Evolutionary conservation across 1,139 yeast species (phyloP).

Genomic region (Magnusiomyces suaveolens): DNA sequence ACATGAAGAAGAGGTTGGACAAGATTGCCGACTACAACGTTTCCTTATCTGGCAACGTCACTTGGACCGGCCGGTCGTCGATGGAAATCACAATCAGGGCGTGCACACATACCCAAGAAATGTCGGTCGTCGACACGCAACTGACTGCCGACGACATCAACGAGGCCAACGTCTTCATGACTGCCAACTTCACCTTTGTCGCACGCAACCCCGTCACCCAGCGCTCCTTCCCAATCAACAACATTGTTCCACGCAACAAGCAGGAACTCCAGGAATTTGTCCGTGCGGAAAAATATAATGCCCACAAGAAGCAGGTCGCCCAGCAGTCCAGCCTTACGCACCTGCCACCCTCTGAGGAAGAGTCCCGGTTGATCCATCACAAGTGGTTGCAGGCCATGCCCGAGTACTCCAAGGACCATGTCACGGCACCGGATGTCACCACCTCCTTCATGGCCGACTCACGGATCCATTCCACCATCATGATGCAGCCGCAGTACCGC

Average conservation of each 20-base stretch:
- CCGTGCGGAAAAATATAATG: slow-evolving; percentile 82
- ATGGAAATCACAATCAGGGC: slow-evolving; percentile 94
- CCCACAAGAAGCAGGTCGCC: slow-evolving; percentile 71
- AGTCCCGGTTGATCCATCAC: slow-evolving; percentile 62
- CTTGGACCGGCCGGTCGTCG: slow-evolving; percentile 90
- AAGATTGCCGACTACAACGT: slow-evolving; percentile 68
- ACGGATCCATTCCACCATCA: slow-evolving; percentile 57
- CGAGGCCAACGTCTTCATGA: slow-evolving; percentile 51
- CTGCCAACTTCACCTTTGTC: slow-evolving; percentile 93
- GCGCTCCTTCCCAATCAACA: slow-evolving; percentile 75
- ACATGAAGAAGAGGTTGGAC: slow-evolving; percentile 77
- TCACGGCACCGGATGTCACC: slow-evolving; percentile 23
- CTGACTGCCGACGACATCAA: slow-evolving; percentile 34
- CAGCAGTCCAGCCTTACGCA: slow-evolving; percentile 46
- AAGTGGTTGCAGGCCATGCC: slow-evolving; percentile 43
- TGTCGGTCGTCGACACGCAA: slow-evolving; percentile 27
- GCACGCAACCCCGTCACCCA: slow-evolving; percentile 89
- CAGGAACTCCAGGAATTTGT: slow-evolving; percentile 74
- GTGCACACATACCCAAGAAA: slow-evolving; percentile 51
- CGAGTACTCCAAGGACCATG: slow-evolving; percentile 33
- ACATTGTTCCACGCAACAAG: slow-evolving; percentile 63
- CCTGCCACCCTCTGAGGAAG: slow-evolving; percentile 55
- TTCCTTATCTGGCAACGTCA: slow-evolving; percentile 74
- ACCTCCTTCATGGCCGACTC: slow-evolving; percentile 53
- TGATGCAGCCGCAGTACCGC: slow-evolving; percentile 95